These are phyloP conservation scores for Candida sithepensis DNA, from an alignment of 805 yeast genomes.

Conservation along the genomic window DNA sequence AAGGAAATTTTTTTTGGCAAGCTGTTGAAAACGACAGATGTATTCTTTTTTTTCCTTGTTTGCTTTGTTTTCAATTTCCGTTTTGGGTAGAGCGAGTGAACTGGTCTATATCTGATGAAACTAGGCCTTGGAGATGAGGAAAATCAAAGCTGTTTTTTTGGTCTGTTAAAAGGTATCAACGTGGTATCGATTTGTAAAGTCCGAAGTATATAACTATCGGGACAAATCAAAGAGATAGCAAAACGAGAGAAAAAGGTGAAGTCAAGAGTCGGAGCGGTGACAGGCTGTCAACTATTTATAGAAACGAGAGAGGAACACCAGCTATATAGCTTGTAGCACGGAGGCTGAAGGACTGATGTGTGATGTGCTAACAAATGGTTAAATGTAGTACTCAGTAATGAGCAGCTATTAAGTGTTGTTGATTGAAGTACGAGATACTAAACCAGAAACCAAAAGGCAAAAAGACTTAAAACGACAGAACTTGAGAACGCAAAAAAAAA, in stretches of 20 bases:
- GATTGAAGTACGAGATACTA: too few species aligned
- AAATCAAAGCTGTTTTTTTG: too few species aligned
- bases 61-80: neutral
- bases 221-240: neutral
- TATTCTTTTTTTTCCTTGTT: too few species aligned
- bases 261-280: neutral
- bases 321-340: too few species aligned
- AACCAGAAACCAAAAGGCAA: neutral
- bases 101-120: too few species aligned
- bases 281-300: neutral
- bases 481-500: neutral
- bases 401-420: too few species aligned
- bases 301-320: too few species aligned
- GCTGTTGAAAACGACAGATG: neutral
- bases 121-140: too few species aligned
- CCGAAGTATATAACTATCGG: neutral
- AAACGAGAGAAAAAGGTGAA: neutral
- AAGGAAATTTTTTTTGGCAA: too few species aligned
- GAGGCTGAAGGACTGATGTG: neutral
- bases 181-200: too few species aligned
- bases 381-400: too few species aligned
- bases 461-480: neutral
- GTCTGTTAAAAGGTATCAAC: too few species aligned
- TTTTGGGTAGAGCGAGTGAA: neutral
- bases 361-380: neutral